These are phyloP conservation scores for Pseudofabraea citricarpa DNA, from an alignment of 2,329 filamentous ascomycete genomes.

Conservation along the genomic window DNA sequence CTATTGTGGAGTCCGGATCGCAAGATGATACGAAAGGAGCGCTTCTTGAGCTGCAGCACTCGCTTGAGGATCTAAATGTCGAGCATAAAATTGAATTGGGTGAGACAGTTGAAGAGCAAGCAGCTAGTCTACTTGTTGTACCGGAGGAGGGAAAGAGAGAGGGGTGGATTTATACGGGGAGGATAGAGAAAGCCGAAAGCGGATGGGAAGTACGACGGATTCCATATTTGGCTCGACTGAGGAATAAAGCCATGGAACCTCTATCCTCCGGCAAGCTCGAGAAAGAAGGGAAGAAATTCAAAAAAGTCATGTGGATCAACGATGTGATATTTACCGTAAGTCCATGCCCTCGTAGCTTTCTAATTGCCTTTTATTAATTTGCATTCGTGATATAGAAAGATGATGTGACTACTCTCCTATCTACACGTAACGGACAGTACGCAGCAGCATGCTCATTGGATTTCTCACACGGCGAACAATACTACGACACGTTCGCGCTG, in stretches of 20 bases:
- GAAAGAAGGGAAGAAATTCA: slow-evolving; percentile 32
- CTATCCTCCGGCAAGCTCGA: neutral
- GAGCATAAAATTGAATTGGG: slow-evolving; percentile 46
- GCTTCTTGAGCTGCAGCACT: slow-evolving; percentile 49
- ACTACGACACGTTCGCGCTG: slow-evolving; percentile 60
- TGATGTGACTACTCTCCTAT: slow-evolving; percentile 49
- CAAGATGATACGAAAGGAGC: slow-evolving; percentile 64
- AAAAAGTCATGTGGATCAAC: slow-evolving; percentile 56
- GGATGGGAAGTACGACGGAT: slow-evolving; percentile 54
- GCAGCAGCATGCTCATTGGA: slow-evolving; percentile 59
- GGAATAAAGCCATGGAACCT: slow-evolving; percentile 54
- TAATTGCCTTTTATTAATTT: neutral
- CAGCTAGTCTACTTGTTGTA: slow-evolving; percentile 32
- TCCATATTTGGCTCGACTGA: slow-evolving; percentile 59
- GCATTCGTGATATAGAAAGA: slow-evolving; percentile 33
- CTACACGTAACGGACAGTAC: slow-evolving; percentile 52
- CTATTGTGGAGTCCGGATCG: slow-evolving; percentile 63
- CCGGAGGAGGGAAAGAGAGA: slow-evolving; percentile 21
- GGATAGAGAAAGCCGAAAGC: slow-evolving; percentile 32
- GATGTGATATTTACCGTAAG: slow-evolving; percentile 55
- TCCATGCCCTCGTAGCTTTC: neutral
- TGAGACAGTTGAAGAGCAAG: slow-evolving; percentile 53
- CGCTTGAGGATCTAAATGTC: slow-evolving; percentile 47
- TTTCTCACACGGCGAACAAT: slow-evolving; percentile 47
- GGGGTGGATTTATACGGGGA: slow-evolving; percentile 59